Conservation (phyloP, 306 rosid genomes). For the Ziziphus jujuba region DNA sequence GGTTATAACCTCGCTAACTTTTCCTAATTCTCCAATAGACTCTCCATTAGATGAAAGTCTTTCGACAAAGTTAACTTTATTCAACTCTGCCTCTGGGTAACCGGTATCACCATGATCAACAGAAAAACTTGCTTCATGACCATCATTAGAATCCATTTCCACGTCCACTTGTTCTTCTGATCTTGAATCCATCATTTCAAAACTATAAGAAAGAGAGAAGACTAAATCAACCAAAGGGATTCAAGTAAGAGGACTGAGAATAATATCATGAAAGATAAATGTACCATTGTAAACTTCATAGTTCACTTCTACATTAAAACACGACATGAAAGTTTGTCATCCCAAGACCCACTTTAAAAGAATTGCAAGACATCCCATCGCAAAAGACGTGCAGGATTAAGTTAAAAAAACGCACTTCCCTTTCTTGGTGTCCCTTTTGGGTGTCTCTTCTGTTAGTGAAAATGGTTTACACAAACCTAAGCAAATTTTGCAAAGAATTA, state of each 20-base stretch:
- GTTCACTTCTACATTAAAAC: background rate
- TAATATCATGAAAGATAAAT: background rate
- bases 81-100: slow-evolving; percentile 22
- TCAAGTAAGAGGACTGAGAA: background rate
- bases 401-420: background rate
- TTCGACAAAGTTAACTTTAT: slow-evolving; percentile 19
- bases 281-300: background rate
- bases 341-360: background rate
- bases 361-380: background rate
- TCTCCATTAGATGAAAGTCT: slow-evolving; percentile 35
- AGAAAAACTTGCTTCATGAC: slow-evolving; percentile 33
- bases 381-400: background rate
- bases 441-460: background rate
- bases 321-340: background rate
- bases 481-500: background rate
- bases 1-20: slow-evolving; percentile 33
- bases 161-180: slow-evolving; percentile 9
- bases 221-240: background rate
- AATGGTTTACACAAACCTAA: background rate
- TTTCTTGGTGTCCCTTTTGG: background rate
- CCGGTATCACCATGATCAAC: slow-evolving; percentile 16
- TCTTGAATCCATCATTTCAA: slow-evolving; percentile 29
- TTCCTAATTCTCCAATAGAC: slow-evolving; percentile 32
- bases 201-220: slow-evolving; percentile 1
- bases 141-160: slow-evolving; percentile 48